Base-by-base conservation (phyloP, 2,329 filamentous ascomycete genomes). In the Claviceps cyperi region DNA sequence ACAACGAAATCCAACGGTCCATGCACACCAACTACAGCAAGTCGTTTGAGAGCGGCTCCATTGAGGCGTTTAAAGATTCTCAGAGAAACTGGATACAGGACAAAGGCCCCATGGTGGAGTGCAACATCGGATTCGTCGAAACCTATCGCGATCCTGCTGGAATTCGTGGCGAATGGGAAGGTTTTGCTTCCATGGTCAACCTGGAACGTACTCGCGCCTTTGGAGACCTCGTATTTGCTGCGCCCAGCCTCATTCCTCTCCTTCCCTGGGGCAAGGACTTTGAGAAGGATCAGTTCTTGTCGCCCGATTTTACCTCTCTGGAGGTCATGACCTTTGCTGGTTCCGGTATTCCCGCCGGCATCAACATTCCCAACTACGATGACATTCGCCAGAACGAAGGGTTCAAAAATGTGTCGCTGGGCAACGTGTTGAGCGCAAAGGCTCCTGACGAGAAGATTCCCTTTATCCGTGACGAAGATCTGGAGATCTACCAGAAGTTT, bases 241-340 rank as follows among this genome's bases (percentile, higher is more conserved):
- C 92, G 0, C 84, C 89, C 11, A 72, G 73, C 44, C 82, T 95
- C 62, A 96, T 98, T 48, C 87, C 89, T 6, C 80, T 94, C 54
- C 72, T 98, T 14, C 92, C 92, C 0, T 98, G 92, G 92, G 72
- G 74, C 37, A 77, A 78, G 45, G 85, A 87, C 0, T 98, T 97
- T 57, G 92, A 98, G 64, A 97, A 97, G 68, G 90, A 96, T 71
- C 89, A 85, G 61, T 98, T 98, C 67, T 69, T 94, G 37, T 91
- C 87, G 48, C 92, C 92, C 0, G 92, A 98, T 64, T 98, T 98
- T 62, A 97, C 92, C 0, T 92, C 86, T 9, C 75, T 97, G 1
- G 92, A 98, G 65, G 89, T 96, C 2, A 68, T 96, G 53, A 88
- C 84, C 1, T 96, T 96, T 58, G 67, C 65, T 51, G 67, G 73